These are phyloP conservation scores for Trichosporon asahii DNA, from an alignment of 1,284 basidiomycete genomes.

Conservation along the genomic window DNA sequence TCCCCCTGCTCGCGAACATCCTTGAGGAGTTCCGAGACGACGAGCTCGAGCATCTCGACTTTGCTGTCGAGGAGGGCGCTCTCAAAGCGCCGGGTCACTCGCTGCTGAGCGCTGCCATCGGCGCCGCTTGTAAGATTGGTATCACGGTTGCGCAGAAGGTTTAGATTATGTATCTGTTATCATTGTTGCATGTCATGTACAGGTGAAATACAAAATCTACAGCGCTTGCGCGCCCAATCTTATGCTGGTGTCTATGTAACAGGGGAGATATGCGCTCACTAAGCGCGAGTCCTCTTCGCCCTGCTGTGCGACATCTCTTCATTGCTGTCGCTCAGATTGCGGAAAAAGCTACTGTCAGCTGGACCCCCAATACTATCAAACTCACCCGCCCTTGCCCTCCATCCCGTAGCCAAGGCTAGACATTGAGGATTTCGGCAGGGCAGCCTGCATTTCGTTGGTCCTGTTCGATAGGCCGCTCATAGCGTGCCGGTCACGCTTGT, in stretches of 20 bases:
- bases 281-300: slow-evolving; percentile 5
- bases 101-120: slow-evolving; percentile 77
- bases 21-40: slow-evolving; percentile 88
- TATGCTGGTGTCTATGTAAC: neutral
- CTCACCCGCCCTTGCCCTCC: neutral
- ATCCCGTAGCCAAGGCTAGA: neutral
- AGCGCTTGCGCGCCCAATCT: neutral
- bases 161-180: slow-evolving; percentile 41
- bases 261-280: neutral
- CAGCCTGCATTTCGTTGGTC: neutral
- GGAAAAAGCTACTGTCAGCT: neutral
- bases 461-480: neutral
- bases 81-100: slow-evolving; percentile 91
- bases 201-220: slow-evolving; percentile 6
- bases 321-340: neutral
- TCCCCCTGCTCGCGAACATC: slow-evolving; percentile 70
- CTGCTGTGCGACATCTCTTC: neutral
- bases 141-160: slow-evolving; percentile 83
- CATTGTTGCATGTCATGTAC: slow-evolving; percentile 10
- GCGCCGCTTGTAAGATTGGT: slow-evolving; percentile 79
- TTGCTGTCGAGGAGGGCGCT: slow-evolving; percentile 81
- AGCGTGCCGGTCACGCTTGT: neutral
- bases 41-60: slow-evolving; percentile 89
- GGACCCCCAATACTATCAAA: neutral
- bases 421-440: neutral